A percentile compares a stretch with the other conserved stretches of the same genome.
These are phyloP conservation scores for Nepenthes alata DNA, from an alignment of 179 eudicot species.

Conservation along the genomic window DNA sequence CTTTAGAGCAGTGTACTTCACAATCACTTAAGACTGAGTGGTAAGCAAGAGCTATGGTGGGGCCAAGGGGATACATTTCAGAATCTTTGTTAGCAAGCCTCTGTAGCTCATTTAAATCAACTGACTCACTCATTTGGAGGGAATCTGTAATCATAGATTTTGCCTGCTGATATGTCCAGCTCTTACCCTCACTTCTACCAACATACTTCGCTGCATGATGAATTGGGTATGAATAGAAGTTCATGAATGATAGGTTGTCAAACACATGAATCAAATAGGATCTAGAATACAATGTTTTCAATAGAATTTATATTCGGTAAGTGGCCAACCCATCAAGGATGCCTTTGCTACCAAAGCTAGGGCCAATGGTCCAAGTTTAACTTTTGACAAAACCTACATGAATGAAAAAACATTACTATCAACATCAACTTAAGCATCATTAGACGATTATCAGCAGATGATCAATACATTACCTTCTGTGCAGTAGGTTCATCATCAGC, in stretches of 20 bases:
- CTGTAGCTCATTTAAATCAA: slow-evolving; percentile 48
- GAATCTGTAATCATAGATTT: slow-evolving; percentile 64
- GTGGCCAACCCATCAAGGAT: slow-evolving; percentile 61
- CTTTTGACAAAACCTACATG: slow-evolving; percentile 61
- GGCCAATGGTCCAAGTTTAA: slow-evolving; percentile 65
- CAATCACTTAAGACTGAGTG: slow-evolving; percentile 64
- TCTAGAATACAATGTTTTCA: background rate
- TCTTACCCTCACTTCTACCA: slow-evolving; percentile 67
- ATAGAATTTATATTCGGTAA: background rate
- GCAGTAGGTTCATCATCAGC: slow-evolving; percentile 43
- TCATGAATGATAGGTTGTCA: background rate
- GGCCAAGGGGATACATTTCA: slow-evolving; percentile 88
- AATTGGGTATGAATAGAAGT: background rate
- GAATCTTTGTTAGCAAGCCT: slow-evolving; percentile 66
- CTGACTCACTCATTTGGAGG: slow-evolving; percentile 65
- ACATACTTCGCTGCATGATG: slow-evolving; percentile 58
- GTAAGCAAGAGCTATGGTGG: slow-evolving; percentile 74
- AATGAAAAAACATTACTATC: slow-evolving; percentile 7
- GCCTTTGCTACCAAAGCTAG: slow-evolving; percentile 67
- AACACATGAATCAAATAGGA: slow-evolving; percentile 2
- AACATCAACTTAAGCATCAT: background rate
- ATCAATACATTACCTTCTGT: slow-evolving; percentile 33
- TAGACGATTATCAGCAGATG: slow-evolving; percentile 4
- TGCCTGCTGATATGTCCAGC: slow-evolving; percentile 67
- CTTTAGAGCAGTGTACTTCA: slow-evolving; percentile 68